phyloP scores from a whole-genome alignment of 2,329 filamentous ascomycete species.

The Pyricularia pennisetigena region DNA sequence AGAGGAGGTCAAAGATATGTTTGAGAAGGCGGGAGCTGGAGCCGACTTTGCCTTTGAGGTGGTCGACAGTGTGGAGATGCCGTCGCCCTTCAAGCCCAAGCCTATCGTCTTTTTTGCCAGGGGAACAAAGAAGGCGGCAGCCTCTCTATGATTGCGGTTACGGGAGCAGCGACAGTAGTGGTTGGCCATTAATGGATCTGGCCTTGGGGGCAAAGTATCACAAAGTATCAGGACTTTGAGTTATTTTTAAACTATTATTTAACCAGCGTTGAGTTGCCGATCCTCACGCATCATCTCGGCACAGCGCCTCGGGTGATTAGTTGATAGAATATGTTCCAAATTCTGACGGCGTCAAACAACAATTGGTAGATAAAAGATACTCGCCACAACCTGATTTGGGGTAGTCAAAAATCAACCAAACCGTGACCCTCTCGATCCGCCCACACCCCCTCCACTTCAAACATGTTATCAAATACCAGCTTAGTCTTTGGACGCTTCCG shows the following conservation, averaged over 20 bases:
- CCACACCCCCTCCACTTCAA: neutral
- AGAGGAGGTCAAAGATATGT: constrained; percentile 48
- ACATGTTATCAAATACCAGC: neutral
- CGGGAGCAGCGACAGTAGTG: neutral
- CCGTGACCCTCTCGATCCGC: neutral
- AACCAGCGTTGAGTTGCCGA: neutral
- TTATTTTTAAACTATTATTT: neutral
- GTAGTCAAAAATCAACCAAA: neutral
- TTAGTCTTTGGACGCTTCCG: constrained; percentile 12
- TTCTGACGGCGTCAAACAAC: neutral
- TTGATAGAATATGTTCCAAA: neutral
- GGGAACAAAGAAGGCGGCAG: constrained; percentile 28
- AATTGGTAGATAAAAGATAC: neutral
- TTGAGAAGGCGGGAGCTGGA: constrained; percentile 50
- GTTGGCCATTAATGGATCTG: neutral
- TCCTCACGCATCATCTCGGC: neutral
- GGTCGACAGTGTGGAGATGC: constrained; percentile 38
- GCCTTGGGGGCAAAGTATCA: neutral
- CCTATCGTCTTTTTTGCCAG: constrained; percentile 40
- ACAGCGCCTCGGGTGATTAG: neutral
- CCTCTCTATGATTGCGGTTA: neutral
- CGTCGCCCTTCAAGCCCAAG: constrained; percentile 23
- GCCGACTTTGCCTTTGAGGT: constrained; percentile 47
- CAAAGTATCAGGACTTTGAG: neutral
- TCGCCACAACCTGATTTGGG: neutral